Evolutionary conservation across 495 filamentous ascomycete genomes (phyloP), one percentile per base, ranked within the genome.

Genomic region (Cenococcum geophilum): DNA sequence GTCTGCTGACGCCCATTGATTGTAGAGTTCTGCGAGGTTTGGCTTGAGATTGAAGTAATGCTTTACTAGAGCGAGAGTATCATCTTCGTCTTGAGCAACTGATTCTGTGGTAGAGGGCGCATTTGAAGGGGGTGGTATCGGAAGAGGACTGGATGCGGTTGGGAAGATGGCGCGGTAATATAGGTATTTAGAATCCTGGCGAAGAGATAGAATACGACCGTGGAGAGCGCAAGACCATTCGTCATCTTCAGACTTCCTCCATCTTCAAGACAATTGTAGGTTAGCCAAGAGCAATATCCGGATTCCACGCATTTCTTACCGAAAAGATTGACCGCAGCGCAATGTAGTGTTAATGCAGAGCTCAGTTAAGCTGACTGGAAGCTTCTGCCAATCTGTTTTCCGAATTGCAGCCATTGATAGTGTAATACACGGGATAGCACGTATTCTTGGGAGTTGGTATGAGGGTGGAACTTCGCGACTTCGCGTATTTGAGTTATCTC

Each of bases 151-250:
- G 51, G 64, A 37, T 27, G 61, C 36, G 37, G 63, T 35, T 37
- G 87, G 81, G 71, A 79, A 86, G 63, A 83, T 76, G n/a, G 82
- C 81, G 57, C 82, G 83, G 75, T 97, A 99, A 73, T 95, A 86
- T 8, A 99, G 82, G 73, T 87, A 77, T 0, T 75, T 79, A 9
- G 83, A 72, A 70, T 97, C 91, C 75, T 97, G 93, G 65, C 83
- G 86, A 27, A 99, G 77, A 5, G 87, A 91, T 1, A 99, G 66
- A 12, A 99, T 81, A 32, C 89, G 86, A 14, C 92, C 92, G 65
- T 87, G 83, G 12, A 99, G 83, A 48, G 89, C 87, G 69, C 90
- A 95, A 58, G 89, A 82, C 93, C 95, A 98, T 82, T 93, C 87
- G 67, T 90, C 82, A 18, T 81, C 80, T 53, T 79, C 78, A 53